These are phyloP conservation scores for Sporobolomyces pararoseus DNA, from an alignment of 768 basidiomycete genomes.

Conservation along the genomic window DNA sequence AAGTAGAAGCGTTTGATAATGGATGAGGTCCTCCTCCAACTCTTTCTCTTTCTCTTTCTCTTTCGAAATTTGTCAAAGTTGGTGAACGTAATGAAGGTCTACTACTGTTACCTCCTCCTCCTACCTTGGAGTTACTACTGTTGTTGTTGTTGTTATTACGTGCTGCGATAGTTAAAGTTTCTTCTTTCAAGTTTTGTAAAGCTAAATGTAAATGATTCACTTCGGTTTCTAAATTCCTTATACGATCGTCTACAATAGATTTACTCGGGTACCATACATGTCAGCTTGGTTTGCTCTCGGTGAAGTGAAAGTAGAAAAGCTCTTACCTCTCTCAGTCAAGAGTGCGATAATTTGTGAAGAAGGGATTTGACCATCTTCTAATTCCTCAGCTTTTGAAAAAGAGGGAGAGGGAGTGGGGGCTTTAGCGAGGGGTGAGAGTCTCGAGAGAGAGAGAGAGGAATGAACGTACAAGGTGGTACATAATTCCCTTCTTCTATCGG, in stretches of 20 bases:
- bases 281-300: too few relatives aligned
- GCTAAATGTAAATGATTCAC: constrained; percentile 65
- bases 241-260: constrained; percentile 72
- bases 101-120: too few relatives aligned
- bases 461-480: constrained; percentile 69
- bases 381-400: constrained; percentile 25
- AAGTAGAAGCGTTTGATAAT: constrained; percentile 35
- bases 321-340: constrained; percentile 34
- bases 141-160: too few relatives aligned
- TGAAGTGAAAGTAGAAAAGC: background rate
- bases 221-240: constrained; percentile 69
- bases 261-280: too few relatives aligned
- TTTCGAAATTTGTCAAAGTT: constrained; percentile 32
- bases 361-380: constrained; percentile 11
- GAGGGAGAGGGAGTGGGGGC: background rate
- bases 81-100: constrained; percentile 35
- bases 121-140: too few relatives aligned
- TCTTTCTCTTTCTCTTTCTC: too few relatives aligned
- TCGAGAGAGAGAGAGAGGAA: background rate
- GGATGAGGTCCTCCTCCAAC: too few relatives aligned
- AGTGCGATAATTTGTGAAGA: constrained; percentile 18
- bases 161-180: constrained; percentile 33
- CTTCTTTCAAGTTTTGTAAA: constrained; percentile 49
- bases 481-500: constrained; percentile 79
- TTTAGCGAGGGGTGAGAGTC: too few relatives aligned